Percentiles rank a stretch among this genome's conserved stretches.
Evolutionary conservation across 176 grass and related monocot genomes (phyloP).

Genomic region (Rhipidocladum racemiflorum): DNA sequence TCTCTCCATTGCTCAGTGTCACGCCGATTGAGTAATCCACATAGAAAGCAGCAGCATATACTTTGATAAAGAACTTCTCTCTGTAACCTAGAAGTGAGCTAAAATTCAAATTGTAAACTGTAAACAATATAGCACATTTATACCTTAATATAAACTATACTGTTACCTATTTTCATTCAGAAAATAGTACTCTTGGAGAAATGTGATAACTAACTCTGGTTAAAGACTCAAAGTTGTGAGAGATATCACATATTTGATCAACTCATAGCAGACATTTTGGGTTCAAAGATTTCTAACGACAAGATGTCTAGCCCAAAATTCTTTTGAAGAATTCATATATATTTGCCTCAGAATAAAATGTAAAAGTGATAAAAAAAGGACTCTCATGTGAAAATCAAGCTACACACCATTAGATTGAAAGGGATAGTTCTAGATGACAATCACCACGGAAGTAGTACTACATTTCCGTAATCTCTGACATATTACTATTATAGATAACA

Average conservation of each 20-base stretch:
- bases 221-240: neutral
- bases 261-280: neutral
- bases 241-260: neutral
- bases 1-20: constrained; percentile 47
- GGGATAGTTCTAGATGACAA: neutral
- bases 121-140: neutral
- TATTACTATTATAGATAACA: neutral
- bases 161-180: neutral
- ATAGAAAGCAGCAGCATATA: constrained; percentile 86
- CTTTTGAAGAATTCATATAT: neutral
- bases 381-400: neutral
- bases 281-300: neutral
- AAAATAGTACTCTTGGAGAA: neutral
- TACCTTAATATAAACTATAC: neutral
- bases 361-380: neutral
- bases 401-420: neutral
- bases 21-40: constrained; percentile 46
- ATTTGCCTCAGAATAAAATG: neutral
- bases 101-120: constrained; percentile 28
- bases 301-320: neutral
- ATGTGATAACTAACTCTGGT: neutral
- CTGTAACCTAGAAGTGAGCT: constrained; percentile 74
- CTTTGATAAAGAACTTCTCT: constrained; percentile 90
- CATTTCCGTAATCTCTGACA: neutral
- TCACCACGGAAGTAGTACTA: neutral